Conservation (phyloP, 495 filamentous ascomycete genomes). For the Aspergillus nidulans region DNA sequence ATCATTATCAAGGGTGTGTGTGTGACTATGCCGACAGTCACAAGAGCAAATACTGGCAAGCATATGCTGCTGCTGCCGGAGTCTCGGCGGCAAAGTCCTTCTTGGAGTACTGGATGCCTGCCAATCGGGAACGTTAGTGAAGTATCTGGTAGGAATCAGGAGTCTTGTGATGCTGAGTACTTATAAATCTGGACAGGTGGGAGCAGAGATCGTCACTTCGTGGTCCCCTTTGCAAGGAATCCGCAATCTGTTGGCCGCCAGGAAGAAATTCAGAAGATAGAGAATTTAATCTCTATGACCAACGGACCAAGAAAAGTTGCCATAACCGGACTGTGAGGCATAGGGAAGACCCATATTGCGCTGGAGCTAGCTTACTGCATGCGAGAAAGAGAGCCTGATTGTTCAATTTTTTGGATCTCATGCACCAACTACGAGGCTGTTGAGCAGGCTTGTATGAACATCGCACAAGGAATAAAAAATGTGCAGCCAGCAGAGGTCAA, state of each 20-base stretch:
- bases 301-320: slow-evolving; percentile 16
- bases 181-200: neutral
- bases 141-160: neutral
- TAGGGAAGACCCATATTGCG: slow-evolving; percentile 42
- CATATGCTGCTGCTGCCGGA: slow-evolving; percentile 18
- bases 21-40: slow-evolving; percentile 15
- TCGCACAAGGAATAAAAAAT: neutral
- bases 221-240: neutral
- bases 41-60: slow-evolving; percentile 22
- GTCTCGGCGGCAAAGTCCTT: slow-evolving; percentile 15
- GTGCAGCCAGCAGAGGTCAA: neutral
- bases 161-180: neutral
- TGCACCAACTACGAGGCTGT: neutral
- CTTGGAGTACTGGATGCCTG: slow-evolving; percentile 14
- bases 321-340: slow-evolving; percentile 35
- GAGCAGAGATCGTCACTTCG: neutral
- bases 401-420: slow-evolving; percentile 2
- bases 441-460: neutral
- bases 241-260: neutral
- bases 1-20: neutral
- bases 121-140: neutral
- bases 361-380: slow-evolving; percentile 29
- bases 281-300: neutral
- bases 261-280: neutral
- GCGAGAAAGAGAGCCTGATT: slow-evolving; percentile 21